Base-by-base conservation (phyloP, 2,329 filamentous ascomycete genomes). In the Verticillium nonalfalfae region DNA sequence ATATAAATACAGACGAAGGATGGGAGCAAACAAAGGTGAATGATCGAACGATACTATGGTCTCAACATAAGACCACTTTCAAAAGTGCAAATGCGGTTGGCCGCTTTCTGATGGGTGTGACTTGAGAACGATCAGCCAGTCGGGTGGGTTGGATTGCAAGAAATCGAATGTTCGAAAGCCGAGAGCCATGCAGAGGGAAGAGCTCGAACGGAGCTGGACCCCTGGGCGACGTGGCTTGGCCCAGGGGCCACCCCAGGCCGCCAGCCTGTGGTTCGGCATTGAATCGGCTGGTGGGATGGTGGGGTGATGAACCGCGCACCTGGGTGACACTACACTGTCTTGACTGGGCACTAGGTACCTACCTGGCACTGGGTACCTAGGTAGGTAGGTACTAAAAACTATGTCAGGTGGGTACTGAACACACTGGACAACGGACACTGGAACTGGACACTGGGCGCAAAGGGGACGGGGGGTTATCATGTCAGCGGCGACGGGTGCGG, bases 41-140 rank as follows among this genome's bases (percentile, higher is more conserved):
- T 35, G 55, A 57, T 21, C 31, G 55, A 57, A 35, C 35, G 56
- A 18, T 31, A 21, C 38, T 18, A 58, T 50, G 45, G n/a, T 11
- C 45, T n/a, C 45, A 54, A 59, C 58, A 59, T 59, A 54, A 59
- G 58, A 55, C 58, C 58, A 59, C 58, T 59, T 59, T 58, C 45
- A 34, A 13, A 40, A n/a, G 35, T 11, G 33, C 21, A 35, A 26
- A 58, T 36, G 57, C 36, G 39, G 36, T 58, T 26, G 39, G 33
- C 57, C 57, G 57, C 57, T 45, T 26, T 34, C 45, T 38, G 38
- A 34, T 26, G 39, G 39, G n/a, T 50, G 57, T 14, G 36, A 31
- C 50, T 58, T 40, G 57, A 26, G 11, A 31, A n/a, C 6, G 57
- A 58, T 31, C 38, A 40, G 38, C 57, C 57, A 58, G 57, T 58